Evolutionary conservation across 768 basidiomycete species (phyloP), one percentile per base, ranked within the genome.

Genomic region (Tylopilus rubrobrunneus): DNA sequence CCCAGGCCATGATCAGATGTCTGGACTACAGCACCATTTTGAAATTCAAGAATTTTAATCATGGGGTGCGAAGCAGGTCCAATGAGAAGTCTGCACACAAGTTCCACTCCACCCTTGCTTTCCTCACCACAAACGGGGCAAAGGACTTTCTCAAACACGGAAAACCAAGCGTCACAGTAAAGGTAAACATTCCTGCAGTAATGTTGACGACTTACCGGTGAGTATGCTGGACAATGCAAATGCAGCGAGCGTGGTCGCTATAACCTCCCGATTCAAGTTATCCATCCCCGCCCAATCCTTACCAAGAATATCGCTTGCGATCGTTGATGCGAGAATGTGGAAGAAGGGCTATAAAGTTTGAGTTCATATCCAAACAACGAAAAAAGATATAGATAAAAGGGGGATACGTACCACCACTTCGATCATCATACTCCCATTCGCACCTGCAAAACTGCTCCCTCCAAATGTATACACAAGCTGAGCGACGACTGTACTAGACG

Each of bases 381-480:
- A 29, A 11, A 8, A 31, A 31, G 5, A 5, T 2, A 31, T 11
- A 37, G 21, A 5, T 14, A 45, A 52, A 21, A 51, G 47, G 27
- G 40, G 36, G 48, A 48, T 47, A 80, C 86, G 42, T 67, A 92
- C 89, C 60, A 98, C 94, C 11, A 95, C 92, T 72, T 98, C 96
- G 56, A 99, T 98, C 93, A 98, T 97, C 93, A 95, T 93, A 58
- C 89, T 92, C 7, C 90, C 92, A 70, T 92, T 94, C 2, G 87
- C 92, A 47, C 90, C 91, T 9, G 84, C 84, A 68, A 99, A 97
- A 23, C 85, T 86, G 60, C 89, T 93, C 5, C 90, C 96, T 5
- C 93, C 95, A 9, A 86, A 69, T 1, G 89, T 86, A 69, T 92
- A 98, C 0, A 87, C 81, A 23, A 97, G 72, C 65, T 98, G 96